phyloP scores from a whole-genome alignment of 2,329 filamentous ascomycete genomes.

The Pseudodiploospora longispora region DNA sequence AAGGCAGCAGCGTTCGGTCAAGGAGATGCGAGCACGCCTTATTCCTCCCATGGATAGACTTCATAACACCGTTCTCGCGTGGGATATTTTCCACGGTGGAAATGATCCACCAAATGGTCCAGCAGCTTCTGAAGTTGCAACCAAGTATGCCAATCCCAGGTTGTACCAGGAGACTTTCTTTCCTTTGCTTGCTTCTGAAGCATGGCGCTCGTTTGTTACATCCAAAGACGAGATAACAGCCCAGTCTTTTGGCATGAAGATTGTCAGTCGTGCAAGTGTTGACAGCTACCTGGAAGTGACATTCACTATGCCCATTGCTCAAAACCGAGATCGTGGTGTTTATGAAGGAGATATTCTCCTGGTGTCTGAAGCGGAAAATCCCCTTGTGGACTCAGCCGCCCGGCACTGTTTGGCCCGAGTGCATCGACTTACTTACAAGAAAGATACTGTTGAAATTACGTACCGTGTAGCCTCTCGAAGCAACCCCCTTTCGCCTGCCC shows the following conservation, averaged over 20 bases:
- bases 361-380: constrained; percentile 65
- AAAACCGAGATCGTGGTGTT: constrained; percentile 64
- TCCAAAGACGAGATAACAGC: constrained; percentile 77
- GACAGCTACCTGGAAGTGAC: constrained; percentile 91
- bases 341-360: constrained; percentile 84
- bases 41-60: constrained; percentile 80
- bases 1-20: constrained; percentile 70
- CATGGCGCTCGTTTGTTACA: constrained; percentile 90
- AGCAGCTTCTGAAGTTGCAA: constrained; percentile 67
- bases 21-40: constrained; percentile 89
- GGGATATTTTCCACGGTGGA: constrained; percentile 89
- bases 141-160: constrained; percentile 65
- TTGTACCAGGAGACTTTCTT: constrained; percentile 88
- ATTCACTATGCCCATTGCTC: constrained; percentile 64
- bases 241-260: constrained; percentile 77
- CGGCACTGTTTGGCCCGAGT: constrained; percentile 84
- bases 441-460: constrained; percentile 71
- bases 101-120: constrained; percentile 75
- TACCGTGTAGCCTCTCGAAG: constrained; percentile 69
- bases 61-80: constrained; percentile 79
- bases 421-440: constrained; percentile 71
- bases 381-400: constrained; percentile 55
- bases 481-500: constrained; percentile 50
- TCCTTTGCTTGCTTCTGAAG: constrained; percentile 82
- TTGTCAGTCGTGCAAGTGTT: constrained; percentile 80